Percentiles rank a stretch among this genome's conserved stretches.
phyloP scores from a whole-genome alignment of 768 basidiomycete genomes.

The Suillus clintonianus region DNA sequence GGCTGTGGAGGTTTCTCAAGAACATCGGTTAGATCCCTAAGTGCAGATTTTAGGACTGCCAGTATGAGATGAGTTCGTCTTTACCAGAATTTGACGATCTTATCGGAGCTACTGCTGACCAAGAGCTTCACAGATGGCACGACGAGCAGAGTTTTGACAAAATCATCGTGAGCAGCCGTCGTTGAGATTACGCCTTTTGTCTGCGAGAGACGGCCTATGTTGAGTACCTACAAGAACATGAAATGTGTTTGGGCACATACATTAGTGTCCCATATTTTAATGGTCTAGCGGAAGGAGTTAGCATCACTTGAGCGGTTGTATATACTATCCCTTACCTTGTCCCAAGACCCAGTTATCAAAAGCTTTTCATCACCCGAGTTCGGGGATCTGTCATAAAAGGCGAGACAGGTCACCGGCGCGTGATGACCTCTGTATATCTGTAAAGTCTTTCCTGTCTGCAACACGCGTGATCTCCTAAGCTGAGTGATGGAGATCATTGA shows the following conservation, averaged over 20 bases:
- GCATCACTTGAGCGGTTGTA: not conserved
- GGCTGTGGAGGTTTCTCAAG: conserved; percentile 46
- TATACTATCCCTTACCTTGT: conserved; percentile 52
- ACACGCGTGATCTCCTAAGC: conserved; percentile 4
- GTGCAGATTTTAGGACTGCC: not conserved
- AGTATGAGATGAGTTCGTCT: conserved; percentile 18
- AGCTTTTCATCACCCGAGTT: conserved; percentile 47
- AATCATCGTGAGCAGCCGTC: conserved; percentile 82
- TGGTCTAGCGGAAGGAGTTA: conserved; percentile 53
- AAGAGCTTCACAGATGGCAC: conserved; percentile 67
- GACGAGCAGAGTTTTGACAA: conserved; percentile 82
- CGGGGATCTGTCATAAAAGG: conserved; percentile 53
- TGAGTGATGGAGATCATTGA: not conserved
- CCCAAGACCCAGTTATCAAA: conserved; percentile 94
- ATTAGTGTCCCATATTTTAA: conserved; percentile 82
- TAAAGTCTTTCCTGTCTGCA: conserved; percentile 77
- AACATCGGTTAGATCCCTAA: conserved; percentile 66
- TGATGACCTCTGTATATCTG: conserved; percentile 81
- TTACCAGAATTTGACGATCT: conserved; percentile 84
- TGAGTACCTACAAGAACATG: not conserved
- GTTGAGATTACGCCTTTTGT: conserved; percentile 70
- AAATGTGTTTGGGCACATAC: conserved; percentile 41
- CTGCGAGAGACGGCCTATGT: conserved; percentile 39
- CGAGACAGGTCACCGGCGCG: conserved; percentile 85
- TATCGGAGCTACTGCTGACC: conserved; percentile 89